Evolutionary conservation across 345 rosid genomes (phyloP).

Genomic region (Mallotus nudiflorus): DNA sequence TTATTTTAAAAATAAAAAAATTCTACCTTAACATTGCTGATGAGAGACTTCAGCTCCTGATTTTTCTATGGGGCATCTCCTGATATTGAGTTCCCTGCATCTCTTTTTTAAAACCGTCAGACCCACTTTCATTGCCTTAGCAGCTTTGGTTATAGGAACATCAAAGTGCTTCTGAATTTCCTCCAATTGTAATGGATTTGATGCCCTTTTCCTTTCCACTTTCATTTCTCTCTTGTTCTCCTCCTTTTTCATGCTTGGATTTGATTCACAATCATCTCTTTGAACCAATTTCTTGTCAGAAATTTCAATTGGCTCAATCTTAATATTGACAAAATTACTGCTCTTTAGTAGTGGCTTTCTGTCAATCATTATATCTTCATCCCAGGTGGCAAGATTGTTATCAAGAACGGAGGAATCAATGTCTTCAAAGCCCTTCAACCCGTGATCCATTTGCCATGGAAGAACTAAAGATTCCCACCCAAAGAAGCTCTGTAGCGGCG

Average conservation of each 20-base stretch:
- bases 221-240: conserved; percentile 8
- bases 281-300: no score
- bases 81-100: conserved; percentile 71
- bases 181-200: conserved; percentile 31
- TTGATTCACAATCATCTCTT: no score
- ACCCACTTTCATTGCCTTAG: conserved; percentile 68
- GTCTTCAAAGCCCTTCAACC: conserved; percentile 1
- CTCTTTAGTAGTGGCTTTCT: conserved; percentile 11
- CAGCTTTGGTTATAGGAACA: conserved; percentile 62
- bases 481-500: neutral
- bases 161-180: conserved; percentile 57
- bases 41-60: conserved; percentile 70
- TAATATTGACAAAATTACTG: neutral
- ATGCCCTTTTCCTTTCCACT: conserved; percentile 23
- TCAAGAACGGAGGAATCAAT: neutral
- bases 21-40: conserved; percentile 60
- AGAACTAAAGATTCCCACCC: neutral
- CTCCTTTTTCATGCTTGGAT: neutral
- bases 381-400: neutral
- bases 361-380: conserved; percentile 10
- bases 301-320: no score
- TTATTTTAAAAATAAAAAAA: neutral
- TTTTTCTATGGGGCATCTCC: conserved; percentile 61
- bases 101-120: conserved; percentile 69
- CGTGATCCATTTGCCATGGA: neutral